Percentiles rank a stretch among this genome's conserved stretches.
These are phyloP conservation scores for Codiaeum variegatum DNA, from an alignment of 441 rosid genomes.

Conservation along the genomic window DNA sequence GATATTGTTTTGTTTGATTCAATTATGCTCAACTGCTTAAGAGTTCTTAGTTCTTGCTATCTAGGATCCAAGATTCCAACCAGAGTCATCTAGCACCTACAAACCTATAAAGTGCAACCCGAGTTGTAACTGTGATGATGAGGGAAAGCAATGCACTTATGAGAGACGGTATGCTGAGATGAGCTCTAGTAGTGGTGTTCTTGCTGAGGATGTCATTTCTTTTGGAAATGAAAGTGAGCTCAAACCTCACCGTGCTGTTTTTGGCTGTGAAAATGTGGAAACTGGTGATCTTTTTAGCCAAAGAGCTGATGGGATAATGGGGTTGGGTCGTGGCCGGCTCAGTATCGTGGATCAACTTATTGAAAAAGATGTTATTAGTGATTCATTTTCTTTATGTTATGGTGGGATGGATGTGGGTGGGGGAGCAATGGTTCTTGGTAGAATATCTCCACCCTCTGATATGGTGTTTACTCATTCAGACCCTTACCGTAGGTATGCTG, in stretches of 20 bases:
- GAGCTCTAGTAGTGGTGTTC: constrained; percentile 90
- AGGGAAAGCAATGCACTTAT: constrained; percentile 63
- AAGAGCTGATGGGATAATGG: constrained; percentile 92
- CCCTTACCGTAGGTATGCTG: constrained; percentile 43
- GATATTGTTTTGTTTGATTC: background rate
- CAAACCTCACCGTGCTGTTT: constrained; percentile 68
- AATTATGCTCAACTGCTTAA: background rate
- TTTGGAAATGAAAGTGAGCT: constrained; percentile 79
- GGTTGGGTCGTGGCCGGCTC: constrained; percentile 82
- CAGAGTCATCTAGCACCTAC: constrained; percentile 68
- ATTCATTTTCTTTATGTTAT: constrained; percentile 85
- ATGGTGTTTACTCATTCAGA: constrained; percentile 67
- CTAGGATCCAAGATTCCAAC: constrained; percentile 75
- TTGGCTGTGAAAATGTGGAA: constrained; percentile 82
- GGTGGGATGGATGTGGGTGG: constrained; percentile 97
- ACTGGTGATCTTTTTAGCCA: constrained; percentile 91
- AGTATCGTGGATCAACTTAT: constrained; percentile 87
- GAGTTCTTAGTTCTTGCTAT: constrained; percentile 1
- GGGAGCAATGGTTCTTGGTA: constrained; percentile 92
- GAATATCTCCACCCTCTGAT: constrained; percentile 56
- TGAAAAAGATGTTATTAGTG: constrained; percentile 63
- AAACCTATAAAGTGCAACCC: constrained; percentile 64
- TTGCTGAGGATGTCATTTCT: constrained; percentile 74
- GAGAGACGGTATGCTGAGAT: constrained; percentile 91
- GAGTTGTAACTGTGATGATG: constrained; percentile 69